A percentile compares a stretch with the other conserved stretches of the same genome.
These are phyloP conservation scores for Abelmoschus esculentus DNA, from an alignment of 345 rosid species.

Conservation along the genomic window DNA sequence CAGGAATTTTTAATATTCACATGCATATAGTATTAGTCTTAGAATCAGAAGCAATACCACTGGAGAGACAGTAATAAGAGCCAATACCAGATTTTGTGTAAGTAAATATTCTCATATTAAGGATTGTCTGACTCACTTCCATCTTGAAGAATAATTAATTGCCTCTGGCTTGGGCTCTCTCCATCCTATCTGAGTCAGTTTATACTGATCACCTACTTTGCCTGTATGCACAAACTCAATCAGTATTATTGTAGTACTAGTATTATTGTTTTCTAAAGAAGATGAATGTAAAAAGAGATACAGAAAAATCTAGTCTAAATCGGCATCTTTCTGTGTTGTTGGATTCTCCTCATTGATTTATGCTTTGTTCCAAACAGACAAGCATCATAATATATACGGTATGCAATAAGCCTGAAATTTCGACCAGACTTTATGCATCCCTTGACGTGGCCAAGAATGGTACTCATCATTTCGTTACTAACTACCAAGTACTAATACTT, in stretches of 20 bases:
- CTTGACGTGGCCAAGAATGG: not conserved
- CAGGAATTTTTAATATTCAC: not conserved
- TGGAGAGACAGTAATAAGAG: not conserved
- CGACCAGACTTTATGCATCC: constrained; percentile 1
- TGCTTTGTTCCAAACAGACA: constrained; percentile 3
- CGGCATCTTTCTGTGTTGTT: not conserved
- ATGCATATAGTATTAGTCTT: not conserved
- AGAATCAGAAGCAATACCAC: not conserved
- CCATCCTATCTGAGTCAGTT: not conserved
- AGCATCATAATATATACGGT: not conserved
- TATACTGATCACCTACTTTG: not conserved
- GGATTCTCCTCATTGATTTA: not conserved
- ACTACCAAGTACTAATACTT: not conserved
- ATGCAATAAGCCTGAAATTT: not conserved
- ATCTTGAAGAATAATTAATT: not conserved
- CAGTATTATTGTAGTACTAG: not conserved
- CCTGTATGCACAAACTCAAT: not conserved
- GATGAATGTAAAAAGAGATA: not conserved
- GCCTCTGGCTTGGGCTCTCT: too few species aligned
- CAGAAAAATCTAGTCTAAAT: not conserved
- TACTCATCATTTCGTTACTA: not conserved
- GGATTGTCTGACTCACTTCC: not conserved
- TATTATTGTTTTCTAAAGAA: not conserved
- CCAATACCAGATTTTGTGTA: not conserved
- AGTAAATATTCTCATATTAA: not conserved